Evolutionary conservation across 495 filamentous ascomycete species (phyloP).

Genomic region (Sordaria brevicollis): DNA sequence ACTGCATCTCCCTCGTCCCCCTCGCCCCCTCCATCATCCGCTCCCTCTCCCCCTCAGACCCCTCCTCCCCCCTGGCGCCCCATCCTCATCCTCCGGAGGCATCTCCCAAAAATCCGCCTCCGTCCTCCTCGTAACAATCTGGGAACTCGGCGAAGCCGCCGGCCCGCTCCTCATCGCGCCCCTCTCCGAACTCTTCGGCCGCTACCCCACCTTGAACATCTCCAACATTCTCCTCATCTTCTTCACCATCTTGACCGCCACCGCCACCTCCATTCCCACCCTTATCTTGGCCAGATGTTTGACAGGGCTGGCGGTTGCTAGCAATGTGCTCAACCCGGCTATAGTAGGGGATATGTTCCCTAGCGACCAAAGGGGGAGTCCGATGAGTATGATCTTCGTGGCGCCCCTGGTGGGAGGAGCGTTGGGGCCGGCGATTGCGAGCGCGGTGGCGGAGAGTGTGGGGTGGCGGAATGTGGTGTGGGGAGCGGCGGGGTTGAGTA

Average conservation of each 20-base stretch:
- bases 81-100: too few relatives aligned
- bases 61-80: conserved; percentile 9
- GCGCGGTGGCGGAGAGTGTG: conserved; percentile 45
- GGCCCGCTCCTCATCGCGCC: conserved; percentile 52
- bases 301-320: conserved; percentile 41
- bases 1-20: conserved; percentile 45
- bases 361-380: conserved; percentile 38
- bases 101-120: conserved; percentile 37
- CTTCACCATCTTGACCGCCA: conserved; percentile 33
- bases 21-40: conserved; percentile 38
- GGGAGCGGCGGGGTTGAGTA: conserved; percentile 40
- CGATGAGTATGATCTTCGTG: conserved; percentile 39
- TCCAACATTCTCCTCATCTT: conserved; percentile 42
- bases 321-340: conserved; percentile 46
- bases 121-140: conserved; percentile 49
- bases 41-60: conserved; percentile 30
- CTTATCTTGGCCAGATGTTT: conserved; percentile 40
- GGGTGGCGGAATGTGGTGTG: conserved; percentile 50
- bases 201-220: conserved; percentile 42
- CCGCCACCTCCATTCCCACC: conserved; percentile 25
- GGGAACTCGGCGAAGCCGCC: conserved; percentile 45
- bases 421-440: conserved; percentile 50
- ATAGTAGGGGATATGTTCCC: conserved; percentile 50
- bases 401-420: conserved; percentile 41
- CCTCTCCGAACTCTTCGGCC: conserved; percentile 45